These are phyloP conservation scores for Piper betle DNA, from an alignment of 164 flowering plant species.

Conservation along the genomic window DNA sequence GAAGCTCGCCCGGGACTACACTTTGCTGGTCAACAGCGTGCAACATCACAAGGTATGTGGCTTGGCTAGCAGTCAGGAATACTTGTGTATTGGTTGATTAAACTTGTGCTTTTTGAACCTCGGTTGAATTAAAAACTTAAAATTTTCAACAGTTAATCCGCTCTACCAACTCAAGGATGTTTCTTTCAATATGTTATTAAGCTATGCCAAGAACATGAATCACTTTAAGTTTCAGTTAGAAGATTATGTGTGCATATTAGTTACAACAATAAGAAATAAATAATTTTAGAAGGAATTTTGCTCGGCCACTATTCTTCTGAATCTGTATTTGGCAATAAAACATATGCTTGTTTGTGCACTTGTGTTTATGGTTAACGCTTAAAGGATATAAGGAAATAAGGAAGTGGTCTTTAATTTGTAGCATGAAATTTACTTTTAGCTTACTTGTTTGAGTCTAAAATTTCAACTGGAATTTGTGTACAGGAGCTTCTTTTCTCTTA, in stretches of 20 bases:
- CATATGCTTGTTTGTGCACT: not conserved
- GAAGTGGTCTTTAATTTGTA: not conserved
- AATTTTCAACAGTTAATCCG: no score
- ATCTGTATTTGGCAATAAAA: not conserved
- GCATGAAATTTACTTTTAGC: not conserved
- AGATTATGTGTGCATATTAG: not conserved
- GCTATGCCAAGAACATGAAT: not conserved
- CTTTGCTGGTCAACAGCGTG: constrained; percentile 59
- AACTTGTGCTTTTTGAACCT: no score
- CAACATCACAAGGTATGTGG: constrained; percentile 72
- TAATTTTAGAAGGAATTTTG: not conserved
- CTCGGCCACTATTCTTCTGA: not conserved
- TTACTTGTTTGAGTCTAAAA: not conserved
- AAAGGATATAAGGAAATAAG: no score
- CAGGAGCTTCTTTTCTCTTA: constrained; percentile 86
- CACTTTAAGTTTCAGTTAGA: not conserved
- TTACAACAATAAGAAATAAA: not conserved
- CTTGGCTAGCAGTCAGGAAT: not conserved
- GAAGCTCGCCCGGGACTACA: constrained; percentile 60
- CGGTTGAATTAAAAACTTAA: no score
- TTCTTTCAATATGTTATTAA: no score
- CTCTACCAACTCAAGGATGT: no score
- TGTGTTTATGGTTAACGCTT: not conserved
- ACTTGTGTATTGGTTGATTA: not conserved
- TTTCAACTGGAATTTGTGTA: constrained; percentile 6